These are phyloP conservation scores for Keithomyces neogunnii DNA, from an alignment of 2,329 filamentous ascomycete species.

Conservation along the genomic window DNA sequence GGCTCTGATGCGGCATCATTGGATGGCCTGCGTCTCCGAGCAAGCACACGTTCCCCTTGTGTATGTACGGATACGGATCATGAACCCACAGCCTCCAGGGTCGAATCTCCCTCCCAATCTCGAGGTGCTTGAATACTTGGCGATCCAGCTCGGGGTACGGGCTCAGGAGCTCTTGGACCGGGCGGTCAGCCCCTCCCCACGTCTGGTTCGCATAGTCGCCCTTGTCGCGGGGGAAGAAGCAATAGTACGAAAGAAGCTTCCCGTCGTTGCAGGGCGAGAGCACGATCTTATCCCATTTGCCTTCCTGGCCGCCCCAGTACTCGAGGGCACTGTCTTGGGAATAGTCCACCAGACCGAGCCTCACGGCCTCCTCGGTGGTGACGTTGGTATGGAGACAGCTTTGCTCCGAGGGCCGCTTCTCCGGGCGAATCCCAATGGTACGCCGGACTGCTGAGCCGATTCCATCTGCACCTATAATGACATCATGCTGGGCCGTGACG, in stretches of 20 bases:
- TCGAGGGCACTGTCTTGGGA: constrained; percentile 52
- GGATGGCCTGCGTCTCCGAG: constrained; percentile 59
- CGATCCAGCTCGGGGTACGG: constrained; percentile 52
- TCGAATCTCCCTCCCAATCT: constrained; percentile 52
- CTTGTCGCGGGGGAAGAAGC: constrained; percentile 50
- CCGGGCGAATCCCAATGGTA: constrained; percentile 54
- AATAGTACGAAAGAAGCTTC: constrained; percentile 59
- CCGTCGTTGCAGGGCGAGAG: constrained; percentile 60
- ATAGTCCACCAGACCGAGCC: constrained; percentile 54
- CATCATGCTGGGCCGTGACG: constrained; percentile 40
- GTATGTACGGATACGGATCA: constrained; percentile 49
- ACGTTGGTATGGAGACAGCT: constrained; percentile 60
- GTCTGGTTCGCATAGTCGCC: constrained; percentile 53
- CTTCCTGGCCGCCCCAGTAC: constrained; percentile 61
- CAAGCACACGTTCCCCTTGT: constrained; percentile 43
- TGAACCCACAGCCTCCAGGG: constrained; percentile 59
- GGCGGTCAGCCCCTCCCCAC: constrained; percentile 45
- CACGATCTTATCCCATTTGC: constrained; percentile 61
- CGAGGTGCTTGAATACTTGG: constrained; percentile 47
- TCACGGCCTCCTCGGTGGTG: constrained; percentile 48
- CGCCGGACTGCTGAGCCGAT: constrained; percentile 57
- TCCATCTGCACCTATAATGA: constrained; percentile 57
- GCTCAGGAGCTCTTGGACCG: constrained; percentile 50
- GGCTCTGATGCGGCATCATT: constrained; percentile 59
- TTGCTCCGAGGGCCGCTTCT: constrained; percentile 49